These are phyloP conservation scores for Candida khao-thaluensis DNA, from an alignment of 805 yeast species.

Conservation along the genomic window DNA sequence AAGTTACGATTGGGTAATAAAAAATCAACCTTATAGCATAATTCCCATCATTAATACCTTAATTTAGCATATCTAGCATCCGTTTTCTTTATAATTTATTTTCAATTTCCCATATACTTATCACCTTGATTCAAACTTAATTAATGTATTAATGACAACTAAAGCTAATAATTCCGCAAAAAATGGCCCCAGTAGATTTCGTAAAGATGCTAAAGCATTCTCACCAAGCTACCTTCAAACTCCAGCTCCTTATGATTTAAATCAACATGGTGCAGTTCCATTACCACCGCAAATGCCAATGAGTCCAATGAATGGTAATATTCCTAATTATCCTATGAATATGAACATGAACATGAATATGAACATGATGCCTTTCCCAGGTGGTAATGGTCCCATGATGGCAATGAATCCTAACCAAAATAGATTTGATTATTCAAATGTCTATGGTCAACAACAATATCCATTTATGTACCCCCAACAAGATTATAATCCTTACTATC, in stretches of 20 bases:
- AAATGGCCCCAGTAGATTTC: slow-evolving; percentile 34
- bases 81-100: neutral
- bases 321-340: slow-evolving; percentile 3
- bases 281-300: slow-evolving; percentile 3
- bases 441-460: slow-evolving; percentile 5
- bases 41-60: slow-evolving; percentile 6
- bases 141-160: slow-evolving; percentile 14
- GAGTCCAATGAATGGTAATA: slow-evolving; percentile 9
- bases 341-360: slow-evolving; percentile 3
- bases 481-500: slow-evolving; percentile 10
- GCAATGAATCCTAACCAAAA: slow-evolving; percentile 5
- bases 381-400: slow-evolving; percentile 6
- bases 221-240: slow-evolving; percentile 27
- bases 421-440: slow-evolving; percentile 7
- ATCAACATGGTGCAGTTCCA: slow-evolving; percentile 7
- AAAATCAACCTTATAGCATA: slow-evolving; percentile 13
- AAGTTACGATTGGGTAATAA: no score
- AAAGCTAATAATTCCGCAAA: slow-evolving; percentile 21
- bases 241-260: slow-evolving; percentile 10
- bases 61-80: neutral
- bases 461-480: slow-evolving; percentile 6
- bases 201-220: slow-evolving; percentile 39
- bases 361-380: slow-evolving; percentile 8
- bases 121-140: neutral
- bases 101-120: neutral